Evolutionary conservation across 208 protist species (phyloP).

Genomic region (Crithidia acanthocephali): DNA sequence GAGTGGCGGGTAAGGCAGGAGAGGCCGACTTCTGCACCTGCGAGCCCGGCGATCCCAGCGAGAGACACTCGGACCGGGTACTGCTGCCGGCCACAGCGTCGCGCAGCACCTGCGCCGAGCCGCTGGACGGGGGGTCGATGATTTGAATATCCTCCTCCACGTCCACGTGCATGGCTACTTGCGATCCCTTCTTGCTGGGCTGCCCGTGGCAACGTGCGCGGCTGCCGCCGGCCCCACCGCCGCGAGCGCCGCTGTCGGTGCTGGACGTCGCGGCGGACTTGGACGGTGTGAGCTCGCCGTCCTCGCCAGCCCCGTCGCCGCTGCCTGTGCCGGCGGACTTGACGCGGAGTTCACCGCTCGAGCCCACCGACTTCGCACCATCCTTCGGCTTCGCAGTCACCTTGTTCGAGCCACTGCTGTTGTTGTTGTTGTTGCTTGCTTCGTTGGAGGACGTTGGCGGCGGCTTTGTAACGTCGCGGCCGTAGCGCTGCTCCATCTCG

Average conservation of each 20-base stretch:
- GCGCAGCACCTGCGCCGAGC: neutral
- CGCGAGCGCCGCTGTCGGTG: slow-evolving; percentile 7
- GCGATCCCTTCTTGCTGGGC: neutral
- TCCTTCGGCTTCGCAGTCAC: neutral
- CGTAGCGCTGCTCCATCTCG: slow-evolving; percentile 40
- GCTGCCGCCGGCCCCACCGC: neutral
- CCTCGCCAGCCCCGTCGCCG: slow-evolving; percentile 15
- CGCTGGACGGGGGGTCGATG: neutral
- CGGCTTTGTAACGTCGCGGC: slow-evolving; percentile 43
- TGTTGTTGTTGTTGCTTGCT: slow-evolving; percentile 1
- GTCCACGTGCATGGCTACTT: slow-evolving; percentile 2
- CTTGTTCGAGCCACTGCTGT: neutral
- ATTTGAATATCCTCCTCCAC: slow-evolving; percentile 14
- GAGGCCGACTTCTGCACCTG: neutral
- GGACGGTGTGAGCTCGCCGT: slow-evolving; percentile 8
- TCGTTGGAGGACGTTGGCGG: slow-evolving; percentile 16
- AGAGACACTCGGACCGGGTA: slow-evolving; percentile 12
- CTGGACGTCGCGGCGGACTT: slow-evolving; percentile 21
- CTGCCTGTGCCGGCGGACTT: slow-evolving; percentile 12
- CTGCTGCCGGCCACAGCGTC: neutral
- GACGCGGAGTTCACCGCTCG: slow-evolving; percentile 1
- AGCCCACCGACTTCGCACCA: neutral
- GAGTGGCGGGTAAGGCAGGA: neutral
- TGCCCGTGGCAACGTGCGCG: neutral
- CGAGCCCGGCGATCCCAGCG: neutral